Evolutionary conservation across 805 yeast genomes (phyloP).

Genomic region (Jamesozyma spencerorum): DNA sequence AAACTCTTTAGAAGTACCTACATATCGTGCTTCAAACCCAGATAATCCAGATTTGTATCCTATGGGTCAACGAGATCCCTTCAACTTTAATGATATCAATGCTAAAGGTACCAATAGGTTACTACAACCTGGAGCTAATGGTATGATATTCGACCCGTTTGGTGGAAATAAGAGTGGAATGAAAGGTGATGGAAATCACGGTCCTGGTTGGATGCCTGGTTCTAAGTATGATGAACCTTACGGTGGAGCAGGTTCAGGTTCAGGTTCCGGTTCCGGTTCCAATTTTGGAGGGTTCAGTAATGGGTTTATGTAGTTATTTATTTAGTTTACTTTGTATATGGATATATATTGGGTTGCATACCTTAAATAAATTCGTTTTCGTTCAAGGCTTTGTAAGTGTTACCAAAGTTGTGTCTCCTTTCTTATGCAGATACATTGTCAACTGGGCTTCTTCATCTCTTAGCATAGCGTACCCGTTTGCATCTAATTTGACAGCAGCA

Average conservation of each 20-base stretch:
- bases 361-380: background rate
- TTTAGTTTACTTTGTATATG: too few relatives aligned
- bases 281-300: conserved; percentile 10
- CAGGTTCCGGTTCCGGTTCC: conserved; percentile 1
- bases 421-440: conserved; percentile 19
- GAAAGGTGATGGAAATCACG: conserved; percentile 6
- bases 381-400: conserved; percentile 14
- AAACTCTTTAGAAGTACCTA: conserved; percentile 7
- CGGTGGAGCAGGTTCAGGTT: conserved; percentile 14
- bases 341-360: background rate
- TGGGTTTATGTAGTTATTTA: background rate
- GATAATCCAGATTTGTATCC: conserved; percentile 31
- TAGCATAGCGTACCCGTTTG: conserved; percentile 22
- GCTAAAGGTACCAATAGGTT: conserved; percentile 10
- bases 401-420: conserved; percentile 21
- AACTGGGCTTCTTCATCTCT: conserved; percentile 8
- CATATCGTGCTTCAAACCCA: conserved; percentile 12
- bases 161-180: conserved; percentile 4
- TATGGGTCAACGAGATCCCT: conserved; percentile 23
- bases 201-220: conserved; percentile 28
- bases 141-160: conserved; percentile 30
- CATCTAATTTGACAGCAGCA: conserved; percentile 16
- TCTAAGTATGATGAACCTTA: conserved; percentile 29
- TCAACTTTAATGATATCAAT: conserved; percentile 13
- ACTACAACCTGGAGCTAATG: conserved; percentile 4